Evolutionary conservation across 139 green algal genomes (phyloP).

Genomic region (Tetradesmus obliquus): DNA sequence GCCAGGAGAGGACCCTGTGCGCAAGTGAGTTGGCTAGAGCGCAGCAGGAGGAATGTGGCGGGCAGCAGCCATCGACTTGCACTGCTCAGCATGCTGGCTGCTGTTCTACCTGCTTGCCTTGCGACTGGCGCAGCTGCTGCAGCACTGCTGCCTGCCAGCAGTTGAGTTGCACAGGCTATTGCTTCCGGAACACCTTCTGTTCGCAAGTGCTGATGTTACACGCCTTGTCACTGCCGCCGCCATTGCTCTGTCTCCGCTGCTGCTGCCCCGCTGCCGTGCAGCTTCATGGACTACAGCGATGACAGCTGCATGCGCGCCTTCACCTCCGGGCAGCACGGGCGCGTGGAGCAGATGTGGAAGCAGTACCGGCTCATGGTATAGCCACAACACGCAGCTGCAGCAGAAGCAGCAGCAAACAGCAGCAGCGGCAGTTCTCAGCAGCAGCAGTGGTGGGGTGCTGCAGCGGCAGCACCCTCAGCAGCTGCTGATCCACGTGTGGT

Average conservation of each 20-base stretch:
- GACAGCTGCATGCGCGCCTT: slow-evolving; percentile 49
- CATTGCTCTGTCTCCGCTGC: not conserved
- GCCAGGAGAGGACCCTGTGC: slow-evolving; percentile 41
- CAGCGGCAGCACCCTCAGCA: not conserved
- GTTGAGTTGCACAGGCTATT: not conserved
- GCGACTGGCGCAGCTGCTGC: not conserved
- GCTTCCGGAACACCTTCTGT: too few species aligned
- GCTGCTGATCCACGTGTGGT: not conserved
- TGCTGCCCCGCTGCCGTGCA: not conserved
- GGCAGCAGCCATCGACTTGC: not conserved
- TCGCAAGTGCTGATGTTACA: too few species aligned
- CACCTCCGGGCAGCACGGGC: slow-evolving; percentile 36
- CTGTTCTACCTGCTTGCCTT: not conserved
- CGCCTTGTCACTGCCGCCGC: too few species aligned
- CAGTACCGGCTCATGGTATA: slow-evolving; percentile 31
- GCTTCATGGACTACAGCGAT: slow-evolving; percentile 54
- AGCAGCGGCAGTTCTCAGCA: not conserved
- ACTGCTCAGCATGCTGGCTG: not conserved
- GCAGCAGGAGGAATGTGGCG: not conserved
- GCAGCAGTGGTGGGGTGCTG: not conserved
- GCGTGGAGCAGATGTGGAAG: slow-evolving; percentile 49
- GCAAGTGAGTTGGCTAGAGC: slow-evolving; percentile 8
- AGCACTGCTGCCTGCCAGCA: not conserved
- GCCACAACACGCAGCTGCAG: not conserved
- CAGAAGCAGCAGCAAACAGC: not conserved